Evolutionary conservation across 257 asterid species (phyloP), one percentile per base, ranked within the genome.

Genomic region (Gentiana straminea): DNA sequence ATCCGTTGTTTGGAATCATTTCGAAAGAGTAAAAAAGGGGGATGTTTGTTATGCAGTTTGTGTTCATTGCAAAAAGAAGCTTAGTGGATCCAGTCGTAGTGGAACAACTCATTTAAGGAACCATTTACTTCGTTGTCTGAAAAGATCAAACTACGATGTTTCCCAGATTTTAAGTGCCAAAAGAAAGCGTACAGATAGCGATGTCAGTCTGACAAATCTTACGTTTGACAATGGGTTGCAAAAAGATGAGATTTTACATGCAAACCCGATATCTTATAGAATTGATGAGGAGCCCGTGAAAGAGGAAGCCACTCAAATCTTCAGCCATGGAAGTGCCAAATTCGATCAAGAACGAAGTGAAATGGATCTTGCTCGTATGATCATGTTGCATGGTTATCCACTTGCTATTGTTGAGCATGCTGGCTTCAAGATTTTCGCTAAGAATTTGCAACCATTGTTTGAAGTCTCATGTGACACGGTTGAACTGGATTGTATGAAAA

Each of bases 91-190:
- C 34, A 88, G 97, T 73, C 88, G 88, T 61, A 92, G 98, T 32
- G 98, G 98, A 64, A 92, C 98, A 39, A 92, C 97, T 9, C 98
- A 92, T 80, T 70, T 92, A 58, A 79, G 97, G 72, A 92, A 92
- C 71, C 98, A 92, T 73, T 68, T 92, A 74, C 41, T 92, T 49
- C 85, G 98, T 54, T 92, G 98, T 72, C 72, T 92, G 75, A 92
- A 92, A 73, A 80, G 94, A 64, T 88, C 97, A 34, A 88, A 92
- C 57, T 88, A 57, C 57, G 98, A 92, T 58, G 98, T 92, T 75
- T 77, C 98, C 63, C 90, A 81, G 66, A 77, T 92, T 75, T 83
- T 92, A 60, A 63, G 93, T 32, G 91, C 84, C 7, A 92, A 92
- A 84, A 75, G 88, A 70, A 92, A 83, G 84, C 83, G 80, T 64